Evolutionary conservation across 1,284 basidiomycete species (phyloP).

Genomic region (Trametes sp.): DNA sequence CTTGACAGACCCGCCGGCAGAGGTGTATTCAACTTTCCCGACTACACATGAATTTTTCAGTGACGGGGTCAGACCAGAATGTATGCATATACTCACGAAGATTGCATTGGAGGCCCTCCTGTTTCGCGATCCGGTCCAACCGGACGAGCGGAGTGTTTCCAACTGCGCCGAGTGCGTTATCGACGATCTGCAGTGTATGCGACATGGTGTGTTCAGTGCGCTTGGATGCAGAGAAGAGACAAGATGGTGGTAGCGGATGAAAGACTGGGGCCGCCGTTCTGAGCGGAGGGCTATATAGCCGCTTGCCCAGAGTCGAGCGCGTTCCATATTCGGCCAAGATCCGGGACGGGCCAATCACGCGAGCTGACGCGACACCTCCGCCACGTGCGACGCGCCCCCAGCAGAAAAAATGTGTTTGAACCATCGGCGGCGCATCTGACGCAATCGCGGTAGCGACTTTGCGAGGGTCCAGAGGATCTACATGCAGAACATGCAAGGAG

Average conservation of each 20-base stretch:
- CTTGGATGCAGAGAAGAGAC: neutral
- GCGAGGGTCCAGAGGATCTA: no score
- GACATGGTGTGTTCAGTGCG: conserved; percentile 34
- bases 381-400: conserved; percentile 1
- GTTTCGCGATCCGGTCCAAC: conserved; percentile 80
- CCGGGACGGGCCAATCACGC: conserved; percentile 21
- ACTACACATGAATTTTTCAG: conserved; percentile 53
- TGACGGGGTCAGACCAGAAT: neutral
- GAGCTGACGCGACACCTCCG: conserved; percentile 19
- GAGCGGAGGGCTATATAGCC: conserved; percentile 5
- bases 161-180: conserved; percentile 84
- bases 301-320: conserved; percentile 1
- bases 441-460: neutral
- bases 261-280: conserved; percentile 4
- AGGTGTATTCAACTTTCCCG: conserved; percentile 91
- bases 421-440: neutral
- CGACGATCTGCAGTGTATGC: conserved; percentile 58
- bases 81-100: conserved; percentile 65
- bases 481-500: neutral
- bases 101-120: conserved; percentile 88
- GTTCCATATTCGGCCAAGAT: conserved; percentile 19
- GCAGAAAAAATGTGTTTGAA: neutral
- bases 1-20: conserved; percentile 94
- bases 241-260: conserved; percentile 10
- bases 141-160: conserved; percentile 93